Conservation (phyloP, 2,329 filamentous ascomycete genomes). For the Pseudogymnoascus sp. region DNA sequence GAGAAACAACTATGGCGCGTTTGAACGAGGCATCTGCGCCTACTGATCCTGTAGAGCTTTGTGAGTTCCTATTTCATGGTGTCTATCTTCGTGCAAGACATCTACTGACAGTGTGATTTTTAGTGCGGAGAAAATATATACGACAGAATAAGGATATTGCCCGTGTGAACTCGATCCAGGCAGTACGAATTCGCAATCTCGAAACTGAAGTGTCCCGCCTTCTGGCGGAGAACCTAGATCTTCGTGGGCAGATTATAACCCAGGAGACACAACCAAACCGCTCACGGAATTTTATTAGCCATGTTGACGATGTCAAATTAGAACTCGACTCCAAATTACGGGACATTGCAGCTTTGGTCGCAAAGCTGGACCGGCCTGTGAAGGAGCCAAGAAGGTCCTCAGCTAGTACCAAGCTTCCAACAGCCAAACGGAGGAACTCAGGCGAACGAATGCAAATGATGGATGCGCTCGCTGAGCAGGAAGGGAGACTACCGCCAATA, state of each 20-base stretch:
- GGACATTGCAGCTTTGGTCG: slow-evolving; percentile 60
- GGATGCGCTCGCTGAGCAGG: slow-evolving; percentile 28
- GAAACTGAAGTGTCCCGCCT: slow-evolving; percentile 68
- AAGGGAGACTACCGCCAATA: slow-evolving; percentile 52
- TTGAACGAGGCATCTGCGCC: slow-evolving; percentile 66
- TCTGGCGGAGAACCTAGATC: slow-evolving; percentile 68
- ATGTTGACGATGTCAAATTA: slow-evolving; percentile 59
- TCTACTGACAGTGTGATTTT: slow-evolving; percentile 12
- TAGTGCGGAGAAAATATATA: slow-evolving; percentile 71
- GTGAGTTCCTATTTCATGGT: slow-evolving; percentile 41
- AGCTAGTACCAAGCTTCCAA: slow-evolving; percentile 30
- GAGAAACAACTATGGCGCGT: slow-evolving; percentile 54
- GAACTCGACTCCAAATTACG: slow-evolving; percentile 64
- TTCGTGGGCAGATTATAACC: slow-evolving; percentile 61
- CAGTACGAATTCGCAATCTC: slow-evolving; percentile 65
- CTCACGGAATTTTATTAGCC: slow-evolving; percentile 51
- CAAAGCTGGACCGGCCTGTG: slow-evolving; percentile 27
- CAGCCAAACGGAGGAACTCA: slow-evolving; percentile 34
- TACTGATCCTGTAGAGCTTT: slow-evolving; percentile 60
- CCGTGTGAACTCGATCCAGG: slow-evolving; percentile 68
- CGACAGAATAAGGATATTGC: slow-evolving; percentile 80
- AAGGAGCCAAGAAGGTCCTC: slow-evolving; percentile 22
- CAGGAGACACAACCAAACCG: slow-evolving; percentile 54
- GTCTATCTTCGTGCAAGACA: slow-evolving; percentile 9
- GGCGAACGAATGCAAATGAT: slow-evolving; percentile 40